Base-by-base conservation (phyloP, 345 rosid species). In the Eutrema yunnanense region DNA sequence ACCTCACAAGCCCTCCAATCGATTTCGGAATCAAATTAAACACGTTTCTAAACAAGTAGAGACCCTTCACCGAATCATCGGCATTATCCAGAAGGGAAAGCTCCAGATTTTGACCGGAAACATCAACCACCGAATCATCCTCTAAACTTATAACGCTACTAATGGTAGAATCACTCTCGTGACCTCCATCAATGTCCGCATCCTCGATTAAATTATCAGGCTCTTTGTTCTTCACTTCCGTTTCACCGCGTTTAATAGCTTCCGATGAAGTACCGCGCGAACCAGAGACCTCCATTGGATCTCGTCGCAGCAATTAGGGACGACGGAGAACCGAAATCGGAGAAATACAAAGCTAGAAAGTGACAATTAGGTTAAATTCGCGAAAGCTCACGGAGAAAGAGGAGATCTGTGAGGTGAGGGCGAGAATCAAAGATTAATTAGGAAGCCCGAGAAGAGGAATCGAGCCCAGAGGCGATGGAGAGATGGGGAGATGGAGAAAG, bases 1-100 rank as follows among this genome's bases (percentile, higher is more conserved):
- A 67, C 76, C 82, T 76, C 50, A 62, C 64, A 49, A 88, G 77
- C 62, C 73, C 66, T 27, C 96, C 86, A 29, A 86, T 85, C 26
- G 96, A 87, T 74, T 79, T 86, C 1, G 98, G 99, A 37, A 92
- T 82, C 81, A 95, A 83, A 83, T 83, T 92, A 67, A 88, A 86
- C 13, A 81, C 84, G 32, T 95, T 95, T 60, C 84, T 86, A 44
- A 88, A 92, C 56, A 95, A 72, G 77, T 92, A 92, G 50, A 92
- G 67, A 56, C 83, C 88, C 65, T 86, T 85, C 8, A 79, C 77
- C n/a, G 85, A 73, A 8, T 77, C 78, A 61, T 69, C 78, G 1
- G 84, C 62, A 33, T 72, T 77, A 8, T 72, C 84, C 51, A 79
- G 69, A 51, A 88, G 76, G 27, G 96, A 76, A 71, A 89, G 81